Percentiles rank a stretch among this genome's conserved stretches.
Evolutionary conservation across 805 yeast genomes (phyloP).

Genomic region (Yarrowia porcina): DNA sequence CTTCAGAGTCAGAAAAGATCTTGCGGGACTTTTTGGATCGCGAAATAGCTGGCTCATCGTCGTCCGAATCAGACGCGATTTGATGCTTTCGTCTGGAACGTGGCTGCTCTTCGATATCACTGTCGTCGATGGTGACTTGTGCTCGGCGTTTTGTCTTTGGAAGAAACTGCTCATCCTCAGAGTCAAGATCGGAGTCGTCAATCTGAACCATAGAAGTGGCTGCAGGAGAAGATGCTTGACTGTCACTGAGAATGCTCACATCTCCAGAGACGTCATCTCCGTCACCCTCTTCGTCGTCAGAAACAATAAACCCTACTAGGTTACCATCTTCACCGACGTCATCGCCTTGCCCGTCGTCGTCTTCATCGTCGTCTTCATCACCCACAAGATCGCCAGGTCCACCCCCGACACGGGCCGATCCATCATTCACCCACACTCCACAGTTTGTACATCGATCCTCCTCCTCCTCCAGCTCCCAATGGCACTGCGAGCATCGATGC

Average conservation of each 20-base stretch:
- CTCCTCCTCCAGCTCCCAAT: conserved; percentile 22
- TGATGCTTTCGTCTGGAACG: background rate
- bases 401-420: background rate
- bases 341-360: background rate
- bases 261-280: background rate
- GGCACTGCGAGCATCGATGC: conserved; percentile 5
- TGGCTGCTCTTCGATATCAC: background rate
- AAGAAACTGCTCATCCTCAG: conserved; percentile 8
- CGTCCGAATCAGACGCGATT: background rate
- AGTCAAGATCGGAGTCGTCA: conserved; percentile 10
- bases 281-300: background rate
- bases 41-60: background rate
- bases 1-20: background rate
- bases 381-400: background rate
- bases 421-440: conserved; percentile 16
- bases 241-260: background rate
- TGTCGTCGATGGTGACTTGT: background rate
- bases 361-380: background rate
- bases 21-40: background rate
- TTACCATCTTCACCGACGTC: conserved; percentile 6
- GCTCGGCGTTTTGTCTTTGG: background rate
- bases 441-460: conserved; percentile 3
- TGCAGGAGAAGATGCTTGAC: background rate
- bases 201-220: background rate
- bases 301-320: conserved; percentile 5